Evolutionary conservation across 148 eudicot species (phyloP), one percentile per base, ranked within the genome.

Genomic region (Silene conica): DNA sequence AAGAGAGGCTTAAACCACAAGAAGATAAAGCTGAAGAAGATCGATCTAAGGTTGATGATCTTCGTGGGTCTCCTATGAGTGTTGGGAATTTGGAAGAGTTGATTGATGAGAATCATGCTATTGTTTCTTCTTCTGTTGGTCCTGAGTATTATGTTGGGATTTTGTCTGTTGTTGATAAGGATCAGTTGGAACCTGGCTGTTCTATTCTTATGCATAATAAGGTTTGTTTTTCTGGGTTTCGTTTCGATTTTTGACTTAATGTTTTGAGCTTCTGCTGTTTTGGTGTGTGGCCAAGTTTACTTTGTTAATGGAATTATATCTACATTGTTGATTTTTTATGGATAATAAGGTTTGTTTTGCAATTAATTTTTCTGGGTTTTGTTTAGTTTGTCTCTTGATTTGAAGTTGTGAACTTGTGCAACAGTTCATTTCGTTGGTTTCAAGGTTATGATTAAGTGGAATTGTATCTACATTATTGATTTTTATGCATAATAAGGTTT

Each of bases 1-100:
- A 92, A 71, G 96, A 89, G 81, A 31, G 96, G 50, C 72, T 90
- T 66, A 92, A 90, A 82, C 96, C 97, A 0, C 97, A 87, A 71
- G 98, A 92, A 79, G 98, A 90, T 84, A 92, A 86, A 82, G 87
- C 92, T 0, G 96, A 90, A 76, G 98, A 92, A 85, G 98, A 92
- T 60, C 70, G 98, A 56, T 82, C 87, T 0, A 92, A 92, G 78
- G 98, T 92, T 10, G 98, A 92, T 52, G 98, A 92, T 74, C 70
- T 92, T 38, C 79, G 98, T 31, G 98, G 98, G 8, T 82, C 90
- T 19, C 98, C 98, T 8, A 89, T 92, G 98, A 92, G 98, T 38
- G 98, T 92, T 0, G 98, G 98, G 31, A 92, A 77, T 74, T 74
- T 92, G 77, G 98, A 92, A 81, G 98, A 89, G 8, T 38, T 38